Evolutionary conservation across 2,329 filamentous ascomycete species (phyloP).

Genomic region (Metarhizium robertsii): DNA sequence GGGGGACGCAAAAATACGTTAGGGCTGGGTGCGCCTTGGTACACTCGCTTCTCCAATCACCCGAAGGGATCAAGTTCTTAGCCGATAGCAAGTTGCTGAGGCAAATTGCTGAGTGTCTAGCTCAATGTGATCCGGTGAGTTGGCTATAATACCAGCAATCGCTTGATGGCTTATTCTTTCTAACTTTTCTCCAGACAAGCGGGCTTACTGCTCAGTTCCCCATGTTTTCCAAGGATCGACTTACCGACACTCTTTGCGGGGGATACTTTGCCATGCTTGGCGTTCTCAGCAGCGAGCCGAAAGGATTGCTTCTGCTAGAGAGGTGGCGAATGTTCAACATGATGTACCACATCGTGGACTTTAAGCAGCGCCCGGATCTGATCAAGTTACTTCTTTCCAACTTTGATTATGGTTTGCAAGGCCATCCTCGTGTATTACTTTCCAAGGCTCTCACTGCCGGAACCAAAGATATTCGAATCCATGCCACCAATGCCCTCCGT

Average conservation of each 20-base stretch:
- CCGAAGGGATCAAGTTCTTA: slow-evolving; percentile 77
- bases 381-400: slow-evolving; percentile 82
- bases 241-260: slow-evolving; percentile 78
- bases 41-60: slow-evolving; percentile 73
- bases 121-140: slow-evolving; percentile 81
- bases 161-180: neutral
- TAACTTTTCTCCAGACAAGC: slow-evolving; percentile 40
- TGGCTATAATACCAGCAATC: slow-evolving; percentile 8
- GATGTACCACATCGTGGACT: slow-evolving; percentile 96
- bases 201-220: slow-evolving; percentile 73
- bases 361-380: slow-evolving; percentile 83
- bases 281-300: slow-evolving; percentile 70
- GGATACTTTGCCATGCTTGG: slow-evolving; percentile 94
- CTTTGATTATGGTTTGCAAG: slow-evolving; percentile 83
- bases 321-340: slow-evolving; percentile 98
- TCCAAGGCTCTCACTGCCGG: slow-evolving; percentile 90
- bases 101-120: slow-evolving; percentile 91
- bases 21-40: slow-evolving; percentile 82
- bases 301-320: slow-evolving; percentile 82
- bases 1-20: slow-evolving; percentile 90
- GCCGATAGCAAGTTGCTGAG: slow-evolving; percentile 86
- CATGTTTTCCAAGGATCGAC: slow-evolving; percentile 77
- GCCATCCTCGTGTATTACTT: slow-evolving; percentile 83
- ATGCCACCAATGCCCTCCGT: slow-evolving; percentile 75
- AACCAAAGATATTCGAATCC: slow-evolving; percentile 84